phyloP scores from a whole-genome alignment of 352 stramenopile species.

The Phytophthora sansomeana region DNA sequence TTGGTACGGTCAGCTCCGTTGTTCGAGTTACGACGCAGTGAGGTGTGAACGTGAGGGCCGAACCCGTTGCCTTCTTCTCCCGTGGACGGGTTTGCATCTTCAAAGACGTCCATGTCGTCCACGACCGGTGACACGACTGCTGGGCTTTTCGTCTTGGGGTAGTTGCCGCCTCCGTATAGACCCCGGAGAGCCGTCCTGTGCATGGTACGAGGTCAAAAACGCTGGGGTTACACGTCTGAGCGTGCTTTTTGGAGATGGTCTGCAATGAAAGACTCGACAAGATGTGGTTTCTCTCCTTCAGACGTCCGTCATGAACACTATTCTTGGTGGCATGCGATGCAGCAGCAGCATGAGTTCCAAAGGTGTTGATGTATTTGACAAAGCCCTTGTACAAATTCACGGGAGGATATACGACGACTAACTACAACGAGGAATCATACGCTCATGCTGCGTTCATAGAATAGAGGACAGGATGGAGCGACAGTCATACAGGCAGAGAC shows the following conservation, averaged over 20 bases:
- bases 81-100: constrained; percentile 33
- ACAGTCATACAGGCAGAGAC: constrained; percentile 21
- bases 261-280: background rate
- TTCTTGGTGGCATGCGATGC: constrained; percentile 31
- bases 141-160: constrained; percentile 55
- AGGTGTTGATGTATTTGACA: constrained; percentile 6
- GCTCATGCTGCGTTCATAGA: constrained; percentile 13
- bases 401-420: constrained; percentile 4
- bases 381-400: constrained; percentile 1
- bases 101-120: constrained; percentile 37
- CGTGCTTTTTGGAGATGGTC: constrained; percentile 3
- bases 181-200: constrained; percentile 48
- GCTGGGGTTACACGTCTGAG: constrained; percentile 7
- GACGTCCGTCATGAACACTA: constrained; percentile 14
- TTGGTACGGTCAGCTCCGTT: constrained; percentile 13
- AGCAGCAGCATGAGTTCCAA: background rate
- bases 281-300: constrained; percentile 19
- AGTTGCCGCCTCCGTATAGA: constrained; percentile 46
- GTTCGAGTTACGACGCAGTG: constrained; percentile 20
- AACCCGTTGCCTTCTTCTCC: constrained; percentile 40
- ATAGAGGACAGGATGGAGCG: constrained; percentile 12
- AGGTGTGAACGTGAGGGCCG: constrained; percentile 10
- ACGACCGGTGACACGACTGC: constrained; percentile 62
- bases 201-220: constrained; percentile 32
- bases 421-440: background rate